Percentiles rank a stretch among this genome's conserved stretches.
These are phyloP conservation scores for Pouteria campechiana DNA, from an alignment of 179 eudicot species.

Conservation along the genomic window DNA sequence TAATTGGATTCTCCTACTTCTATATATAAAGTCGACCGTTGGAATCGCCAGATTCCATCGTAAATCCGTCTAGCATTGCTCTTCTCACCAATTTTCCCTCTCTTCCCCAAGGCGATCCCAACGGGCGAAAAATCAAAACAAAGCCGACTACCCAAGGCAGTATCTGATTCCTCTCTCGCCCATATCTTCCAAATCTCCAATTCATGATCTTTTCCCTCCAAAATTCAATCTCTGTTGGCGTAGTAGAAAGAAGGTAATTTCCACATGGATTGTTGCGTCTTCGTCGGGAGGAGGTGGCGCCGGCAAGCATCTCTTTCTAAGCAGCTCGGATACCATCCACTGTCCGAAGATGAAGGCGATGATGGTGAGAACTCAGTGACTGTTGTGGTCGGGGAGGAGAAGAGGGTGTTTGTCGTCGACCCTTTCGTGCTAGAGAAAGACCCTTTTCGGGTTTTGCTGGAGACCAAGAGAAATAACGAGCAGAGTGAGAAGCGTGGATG, in stretches of 20 bases:
- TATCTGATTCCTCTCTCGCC: too few species aligned
- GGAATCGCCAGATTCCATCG: too few species aligned
- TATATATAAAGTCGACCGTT: too few species aligned
- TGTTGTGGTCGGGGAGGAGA: slow-evolving; percentile 66
- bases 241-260: background rate
- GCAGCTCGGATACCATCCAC: slow-evolving; percentile 29
- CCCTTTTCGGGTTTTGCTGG: slow-evolving; percentile 51
- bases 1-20: too few species aligned
- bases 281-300: slow-evolving; percentile 28
- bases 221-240: too few species aligned
- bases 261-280: slow-evolving; percentile 44
- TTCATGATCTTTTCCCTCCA: too few species aligned
- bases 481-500: slow-evolving; percentile 8
- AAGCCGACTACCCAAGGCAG: too few species aligned
- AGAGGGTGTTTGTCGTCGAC: slow-evolving; percentile 49
- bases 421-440: slow-evolving; percentile 40
- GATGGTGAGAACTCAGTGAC: slow-evolving; percentile 27
- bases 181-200: too few species aligned
- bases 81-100: too few species aligned
- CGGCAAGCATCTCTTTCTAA: slow-evolving; percentile 29
- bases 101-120: too few species aligned
- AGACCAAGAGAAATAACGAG: slow-evolving; percentile 18
- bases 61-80: too few species aligned
- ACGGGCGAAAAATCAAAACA: too few species aligned
- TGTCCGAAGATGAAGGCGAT: slow-evolving; percentile 9